Conservation (phyloP, 768 basidiomycete species). For the Panaeolus cyanescens region DNA sequence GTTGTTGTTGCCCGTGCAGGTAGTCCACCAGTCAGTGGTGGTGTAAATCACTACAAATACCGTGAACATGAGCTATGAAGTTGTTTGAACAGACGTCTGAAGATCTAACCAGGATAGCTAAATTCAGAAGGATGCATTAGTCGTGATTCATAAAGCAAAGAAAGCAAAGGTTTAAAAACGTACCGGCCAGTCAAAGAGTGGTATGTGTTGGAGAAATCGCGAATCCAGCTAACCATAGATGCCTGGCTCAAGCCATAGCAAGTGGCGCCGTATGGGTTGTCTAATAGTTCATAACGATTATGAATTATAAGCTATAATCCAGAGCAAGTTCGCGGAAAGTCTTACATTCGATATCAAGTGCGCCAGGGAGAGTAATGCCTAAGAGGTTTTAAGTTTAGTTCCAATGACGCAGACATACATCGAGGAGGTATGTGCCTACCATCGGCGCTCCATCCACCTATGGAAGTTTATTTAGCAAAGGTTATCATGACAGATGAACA, state of each 20-base stretch:
- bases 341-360: conserved; percentile 64
- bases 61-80: background rate
- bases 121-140: background rate
- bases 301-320: no score
- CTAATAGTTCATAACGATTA: conserved; percentile 28
- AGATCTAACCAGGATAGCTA: conserved; percentile 6
- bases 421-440: background rate
- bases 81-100: background rate
- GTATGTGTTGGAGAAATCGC: conserved; percentile 64
- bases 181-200: conserved; percentile 48
- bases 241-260: conserved; percentile 57
- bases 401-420: background rate
- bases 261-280: conserved; percentile 49
- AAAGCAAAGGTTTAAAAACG: background rate
- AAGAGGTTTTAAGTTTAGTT: background rate
- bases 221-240: conserved; percentile 65
- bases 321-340: no score
- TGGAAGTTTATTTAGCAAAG: background rate
- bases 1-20: conserved; percentile 61
- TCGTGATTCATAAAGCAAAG: background rate
- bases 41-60: conserved; percentile 39
- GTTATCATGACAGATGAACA: background rate
- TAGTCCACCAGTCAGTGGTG: conserved; percentile 68
- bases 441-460: conserved; percentile 57
- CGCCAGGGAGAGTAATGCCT: conserved; percentile 48